Evolutionary conservation across 2,329 filamentous ascomycete species (phyloP).

Genomic region (Cephalotrichum gorgonifer): DNA sequence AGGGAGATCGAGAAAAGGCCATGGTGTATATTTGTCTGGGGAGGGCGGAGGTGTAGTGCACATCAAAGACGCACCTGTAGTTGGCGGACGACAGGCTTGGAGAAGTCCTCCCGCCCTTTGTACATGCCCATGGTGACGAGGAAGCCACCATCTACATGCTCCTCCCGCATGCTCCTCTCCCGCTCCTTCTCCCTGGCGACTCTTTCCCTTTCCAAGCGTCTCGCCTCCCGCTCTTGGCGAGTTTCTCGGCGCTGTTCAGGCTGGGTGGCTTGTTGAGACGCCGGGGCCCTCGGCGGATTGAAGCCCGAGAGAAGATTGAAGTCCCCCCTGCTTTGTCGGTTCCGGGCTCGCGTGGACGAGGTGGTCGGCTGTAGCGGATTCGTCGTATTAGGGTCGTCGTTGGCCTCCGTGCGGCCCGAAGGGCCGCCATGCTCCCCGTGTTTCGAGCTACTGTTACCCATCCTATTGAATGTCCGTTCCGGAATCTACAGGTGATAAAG

Average conservation of each 20-base stretch:
- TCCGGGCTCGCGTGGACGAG: not conserved
- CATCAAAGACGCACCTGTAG: constrained; percentile 58
- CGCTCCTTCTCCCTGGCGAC: constrained; percentile 68
- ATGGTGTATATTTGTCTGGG: too few relatives aligned
- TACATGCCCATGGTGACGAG: constrained; percentile 92
- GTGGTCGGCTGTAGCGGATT: not conserved
- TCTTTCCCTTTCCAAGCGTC: constrained; percentile 74
- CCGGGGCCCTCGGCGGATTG: not conserved
- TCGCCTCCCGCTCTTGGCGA: constrained; percentile 80
- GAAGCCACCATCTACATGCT: constrained; percentile 89
- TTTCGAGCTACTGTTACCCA: constrained; percentile 6
- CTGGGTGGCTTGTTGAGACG: not conserved
- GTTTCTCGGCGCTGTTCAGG: constrained; percentile 65
- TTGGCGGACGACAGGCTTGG: constrained; percentile 77
- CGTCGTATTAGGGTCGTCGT: not conserved
- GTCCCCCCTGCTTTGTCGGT: constrained; percentile 2
- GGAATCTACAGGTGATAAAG: too few relatives aligned
- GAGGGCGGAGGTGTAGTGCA: too few relatives aligned
- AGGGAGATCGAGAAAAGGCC: constrained; percentile 9
- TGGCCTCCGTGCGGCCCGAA: not conserved
- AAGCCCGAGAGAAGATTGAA: constrained; percentile 4
- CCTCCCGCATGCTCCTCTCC: constrained; percentile 81
- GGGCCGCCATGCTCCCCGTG: constrained; percentile 1
- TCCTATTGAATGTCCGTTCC: not conserved
- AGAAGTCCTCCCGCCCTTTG: constrained; percentile 86